phyloP scores from a whole-genome alignment of 352 stramenopile genomes.

The Globisporangium perplexum region DNA sequence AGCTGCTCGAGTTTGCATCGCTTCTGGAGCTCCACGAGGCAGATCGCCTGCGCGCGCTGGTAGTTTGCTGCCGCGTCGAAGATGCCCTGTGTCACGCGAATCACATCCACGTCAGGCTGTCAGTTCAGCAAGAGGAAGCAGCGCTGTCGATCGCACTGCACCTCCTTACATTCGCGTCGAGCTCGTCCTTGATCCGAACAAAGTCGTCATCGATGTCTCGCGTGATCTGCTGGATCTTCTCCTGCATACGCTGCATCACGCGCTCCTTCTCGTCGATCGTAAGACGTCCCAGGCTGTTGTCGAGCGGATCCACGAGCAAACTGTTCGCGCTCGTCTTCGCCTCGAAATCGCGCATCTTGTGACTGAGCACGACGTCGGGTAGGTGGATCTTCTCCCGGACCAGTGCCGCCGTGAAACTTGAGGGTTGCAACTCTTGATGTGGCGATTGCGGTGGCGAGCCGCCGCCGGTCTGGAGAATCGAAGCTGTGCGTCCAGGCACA shows the following conservation, averaged over 20 bases:
- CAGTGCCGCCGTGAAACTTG: background rate
- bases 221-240: conserved; percentile 59
- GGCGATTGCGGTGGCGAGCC: background rate
- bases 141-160: too few relatives aligned
- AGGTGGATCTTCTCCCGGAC: conserved; percentile 40
- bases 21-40: conserved; percentile 64
- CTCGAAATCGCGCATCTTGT: conserved; percentile 82
- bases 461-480: background rate
- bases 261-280: conserved; percentile 65
- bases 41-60: conserved; percentile 57
- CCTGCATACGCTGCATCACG: conserved; percentile 69
- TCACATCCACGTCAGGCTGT: background rate
- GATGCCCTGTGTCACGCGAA: conserved; percentile 23
- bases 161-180: conserved; percentile 39
- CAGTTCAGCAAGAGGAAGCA: background rate
- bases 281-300: conserved; percentile 43
- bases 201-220: conserved; percentile 53
- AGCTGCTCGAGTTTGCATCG: conserved; percentile 55
- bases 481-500: background rate
- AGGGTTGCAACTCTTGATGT: background rate
- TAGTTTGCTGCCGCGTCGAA: conserved; percentile 59
- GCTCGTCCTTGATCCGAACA: conserved; percentile 31
- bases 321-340: conserved; percentile 46
- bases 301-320: conserved; percentile 50
- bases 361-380: conserved; percentile 59